A percentile compares a stretch with the other conserved stretches of the same genome.
phyloP scores from a whole-genome alignment of 352 stramenopile species.

The Pythium dissimile region DNA sequence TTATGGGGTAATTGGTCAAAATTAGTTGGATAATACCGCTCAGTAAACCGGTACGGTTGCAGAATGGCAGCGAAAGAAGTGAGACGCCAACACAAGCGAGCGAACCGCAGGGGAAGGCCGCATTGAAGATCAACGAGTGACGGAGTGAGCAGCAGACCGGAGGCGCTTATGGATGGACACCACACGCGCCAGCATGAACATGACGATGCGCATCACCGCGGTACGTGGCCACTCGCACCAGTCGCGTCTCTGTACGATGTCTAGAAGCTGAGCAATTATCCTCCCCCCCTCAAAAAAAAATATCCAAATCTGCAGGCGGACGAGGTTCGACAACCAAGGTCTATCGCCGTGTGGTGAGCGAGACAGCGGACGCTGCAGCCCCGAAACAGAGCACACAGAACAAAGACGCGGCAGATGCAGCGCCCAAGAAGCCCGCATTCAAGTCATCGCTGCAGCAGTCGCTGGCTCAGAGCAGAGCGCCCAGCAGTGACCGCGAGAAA shows the following conservation, averaged over 20 bases:
- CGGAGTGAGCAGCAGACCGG: constrained; percentile 4
- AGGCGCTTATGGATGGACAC: constrained; percentile 32
- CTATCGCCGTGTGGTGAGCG: constrained; percentile 44
- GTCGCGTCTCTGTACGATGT: too few relatives aligned
- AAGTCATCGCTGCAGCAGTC: constrained; percentile 51
- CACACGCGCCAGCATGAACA: constrained; percentile 27
- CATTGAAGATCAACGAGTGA: constrained; percentile 15
- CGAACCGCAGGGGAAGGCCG: not conserved
- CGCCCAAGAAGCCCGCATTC: constrained; percentile 25
- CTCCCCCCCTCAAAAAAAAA: too few relatives aligned
- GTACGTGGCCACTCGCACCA: constrained; percentile 15
- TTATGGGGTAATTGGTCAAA: too few relatives aligned
- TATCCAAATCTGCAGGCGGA: constrained; percentile 3
- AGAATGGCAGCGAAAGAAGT: constrained; percentile 3
- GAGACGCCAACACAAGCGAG: constrained; percentile 1
- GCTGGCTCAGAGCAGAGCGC: too few relatives aligned
- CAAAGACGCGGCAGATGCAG: not conserved
- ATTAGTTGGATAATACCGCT: constrained; percentile 5
- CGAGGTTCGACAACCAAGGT: constrained; percentile 9
- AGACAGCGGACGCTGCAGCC: constrained; percentile 28
- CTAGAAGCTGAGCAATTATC: too few relatives aligned
- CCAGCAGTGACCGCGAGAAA: constrained; percentile 15
- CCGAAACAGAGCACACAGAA: too few relatives aligned
- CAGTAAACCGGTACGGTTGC: constrained; percentile 7
- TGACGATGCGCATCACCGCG: constrained; percentile 24